Evolutionary conservation across 1,284 basidiomycete species (phyloP).

Genomic region (Moniliophthora roreri): DNA sequence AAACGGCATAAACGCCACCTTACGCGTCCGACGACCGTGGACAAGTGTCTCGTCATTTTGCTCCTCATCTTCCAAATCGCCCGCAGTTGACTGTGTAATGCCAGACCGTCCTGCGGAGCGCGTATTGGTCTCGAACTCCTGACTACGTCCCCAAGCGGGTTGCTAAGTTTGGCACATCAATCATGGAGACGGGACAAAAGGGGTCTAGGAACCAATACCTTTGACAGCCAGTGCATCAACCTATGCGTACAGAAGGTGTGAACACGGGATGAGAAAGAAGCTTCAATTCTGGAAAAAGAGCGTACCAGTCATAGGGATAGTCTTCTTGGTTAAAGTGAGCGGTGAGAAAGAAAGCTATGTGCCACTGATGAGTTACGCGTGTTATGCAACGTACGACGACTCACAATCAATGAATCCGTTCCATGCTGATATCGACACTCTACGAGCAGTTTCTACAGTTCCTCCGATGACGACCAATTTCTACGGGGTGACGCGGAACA

Average conservation of each 20-base stretch:
- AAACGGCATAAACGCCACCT: constrained; percentile 69
- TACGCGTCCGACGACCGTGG: constrained; percentile 70
- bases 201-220: constrained; percentile 42
- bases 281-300: constrained; percentile 22
- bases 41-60: constrained; percentile 56
- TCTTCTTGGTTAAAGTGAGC: constrained; percentile 85
- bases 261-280: constrained; percentile 12
- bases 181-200: constrained; percentile 3
- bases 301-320: constrained; percentile 79
- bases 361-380: not conserved
- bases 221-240: constrained; percentile 85
- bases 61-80: constrained; percentile 80
- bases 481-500: constrained; percentile 31
- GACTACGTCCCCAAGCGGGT: constrained; percentile 81
- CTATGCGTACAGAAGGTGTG: constrained; percentile 36
- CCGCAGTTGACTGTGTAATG: constrained; percentile 64
- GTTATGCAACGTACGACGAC: constrained; percentile 23
- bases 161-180: constrained; percentile 45
- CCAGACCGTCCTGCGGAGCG: constrained; percentile 62
- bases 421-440: constrained; percentile 78
- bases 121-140: constrained; percentile 85
- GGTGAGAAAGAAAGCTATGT: constrained; percentile 78
- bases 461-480: constrained; percentile 81
- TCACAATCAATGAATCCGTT: constrained; percentile 83
- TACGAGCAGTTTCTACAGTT: constrained; percentile 72